Evolutionary conservation across 176 grass and related monocot species (phyloP).

Genomic region (Cenchrus americanus): DNA sequence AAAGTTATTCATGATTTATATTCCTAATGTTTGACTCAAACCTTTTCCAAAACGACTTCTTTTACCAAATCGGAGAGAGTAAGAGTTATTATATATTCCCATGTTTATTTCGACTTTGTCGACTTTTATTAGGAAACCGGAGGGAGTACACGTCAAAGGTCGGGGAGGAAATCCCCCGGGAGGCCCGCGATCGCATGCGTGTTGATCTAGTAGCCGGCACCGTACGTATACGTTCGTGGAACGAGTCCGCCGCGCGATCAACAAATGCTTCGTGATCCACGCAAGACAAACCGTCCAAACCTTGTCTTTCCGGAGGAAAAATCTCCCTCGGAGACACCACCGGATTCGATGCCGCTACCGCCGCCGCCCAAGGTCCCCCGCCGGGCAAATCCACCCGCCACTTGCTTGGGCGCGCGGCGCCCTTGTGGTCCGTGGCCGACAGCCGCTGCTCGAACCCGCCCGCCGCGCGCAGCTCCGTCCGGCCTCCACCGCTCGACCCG

Average conservation of each 20-base stretch:
- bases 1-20: too few relatives aligned
- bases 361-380: neutral
- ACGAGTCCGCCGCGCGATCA: neutral
- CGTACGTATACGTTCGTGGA: neutral
- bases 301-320: neutral
- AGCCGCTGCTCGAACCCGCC: neutral
- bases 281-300: neutral
- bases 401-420: neutral
- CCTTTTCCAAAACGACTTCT: too few relatives aligned
- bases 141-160: neutral
- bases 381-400: neutral
- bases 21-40: too few relatives aligned
- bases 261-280: neutral
- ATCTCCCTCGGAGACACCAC: conserved; percentile 12
- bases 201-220: neutral
- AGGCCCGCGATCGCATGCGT: neutral
- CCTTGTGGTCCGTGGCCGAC: too few relatives aligned
- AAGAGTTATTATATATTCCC: too few relatives aligned
- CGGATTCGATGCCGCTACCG: neutral
- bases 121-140: too few relatives aligned
- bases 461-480: neutral
- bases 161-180: too few relatives aligned
- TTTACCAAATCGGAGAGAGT: too few relatives aligned
- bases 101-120: too few relatives aligned
- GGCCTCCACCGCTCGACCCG: neutral